Evolutionary conservation across 257 asterid species (phyloP).

Genomic region (Eustoma russellianum): DNA sequence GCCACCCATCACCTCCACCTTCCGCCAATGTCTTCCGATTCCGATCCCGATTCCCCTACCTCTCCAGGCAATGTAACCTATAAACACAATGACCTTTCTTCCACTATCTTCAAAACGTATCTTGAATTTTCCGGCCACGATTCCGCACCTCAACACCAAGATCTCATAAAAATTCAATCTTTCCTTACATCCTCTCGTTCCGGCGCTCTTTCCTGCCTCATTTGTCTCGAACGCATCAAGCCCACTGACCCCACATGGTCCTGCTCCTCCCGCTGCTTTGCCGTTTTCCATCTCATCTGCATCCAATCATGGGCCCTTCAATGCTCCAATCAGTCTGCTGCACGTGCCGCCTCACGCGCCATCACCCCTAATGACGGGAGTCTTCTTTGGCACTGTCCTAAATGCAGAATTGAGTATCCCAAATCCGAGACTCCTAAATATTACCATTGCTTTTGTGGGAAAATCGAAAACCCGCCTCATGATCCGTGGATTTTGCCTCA

Average conservation of each 20-base stretch:
- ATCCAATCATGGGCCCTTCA: constrained; percentile 93
- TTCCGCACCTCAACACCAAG: constrained; percentile 30
- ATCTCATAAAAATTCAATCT: constrained; percentile 80
- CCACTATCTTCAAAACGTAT: constrained; percentile 81
- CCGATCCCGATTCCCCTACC: constrained; percentile 53
- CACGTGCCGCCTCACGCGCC: constrained; percentile 78
- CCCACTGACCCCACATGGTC: constrained; percentile 91
- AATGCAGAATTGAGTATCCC: constrained; percentile 74
- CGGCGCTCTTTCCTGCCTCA: constrained; percentile 91
- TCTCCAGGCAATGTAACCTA: constrained; percentile 21
- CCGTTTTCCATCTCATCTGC: constrained; percentile 81
- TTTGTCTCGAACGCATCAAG: constrained; percentile 84
- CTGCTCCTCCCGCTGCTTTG: constrained; percentile 77
- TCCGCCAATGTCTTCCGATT: constrained; percentile 49
- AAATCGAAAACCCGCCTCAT: constrained; percentile 60
- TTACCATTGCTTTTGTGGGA: constrained; percentile 76
- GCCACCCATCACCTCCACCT: constrained; percentile 15
- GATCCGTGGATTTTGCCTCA: constrained; percentile 97
- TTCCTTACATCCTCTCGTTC: constrained; percentile 84
- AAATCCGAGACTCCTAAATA: constrained; percentile 55
- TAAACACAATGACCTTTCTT: constrained; percentile 55
- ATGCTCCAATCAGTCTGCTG: constrained; percentile 58
- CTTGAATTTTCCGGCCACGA: constrained; percentile 37
- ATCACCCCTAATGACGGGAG: constrained; percentile 33
- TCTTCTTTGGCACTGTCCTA: constrained; percentile 88